Conservation (phyloP, 441 rosid species). For the Cnidoscolus chayamansa region DNA sequence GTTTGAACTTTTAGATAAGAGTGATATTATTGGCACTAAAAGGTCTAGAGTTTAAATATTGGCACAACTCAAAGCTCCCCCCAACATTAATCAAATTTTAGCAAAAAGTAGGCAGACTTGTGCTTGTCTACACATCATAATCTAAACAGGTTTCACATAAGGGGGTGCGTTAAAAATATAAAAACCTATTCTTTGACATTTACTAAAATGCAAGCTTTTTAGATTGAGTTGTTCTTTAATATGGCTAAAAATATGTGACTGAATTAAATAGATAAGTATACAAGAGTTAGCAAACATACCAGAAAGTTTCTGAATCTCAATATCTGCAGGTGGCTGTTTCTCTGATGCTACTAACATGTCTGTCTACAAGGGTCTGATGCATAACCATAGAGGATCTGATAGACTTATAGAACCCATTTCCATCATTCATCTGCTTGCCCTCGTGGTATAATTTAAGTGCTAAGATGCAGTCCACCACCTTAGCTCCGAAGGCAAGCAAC, state of each 20-base stretch:
- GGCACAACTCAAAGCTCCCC: too few species aligned
- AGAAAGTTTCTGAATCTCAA: conserved; percentile 41
- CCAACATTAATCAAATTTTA: too few species aligned
- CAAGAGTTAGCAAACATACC: conserved; percentile 33
- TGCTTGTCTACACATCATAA: too few species aligned
- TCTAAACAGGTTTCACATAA: too few species aligned
- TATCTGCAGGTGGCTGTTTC: conserved; percentile 23
- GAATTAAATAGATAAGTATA: not conserved
- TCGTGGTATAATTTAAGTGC: conserved; percentile 73
- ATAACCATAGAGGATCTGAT: conserved; percentile 54
- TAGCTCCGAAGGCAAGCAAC: conserved; percentile 33
- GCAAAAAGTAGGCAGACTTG: too few species aligned
- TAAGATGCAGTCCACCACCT: conserved; percentile 81
- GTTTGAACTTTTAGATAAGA: too few species aligned
- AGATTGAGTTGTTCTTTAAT: too few species aligned
- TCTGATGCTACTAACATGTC: conserved; percentile 46
- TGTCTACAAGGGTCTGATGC: conserved; percentile 57
- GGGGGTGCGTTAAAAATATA: too few species aligned
- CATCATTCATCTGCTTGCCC: conserved; percentile 48
- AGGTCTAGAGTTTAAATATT: too few species aligned
- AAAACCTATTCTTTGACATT: too few species aligned
- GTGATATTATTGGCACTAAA: too few species aligned
- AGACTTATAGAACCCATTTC: conserved; percentile 57
- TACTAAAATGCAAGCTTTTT: too few species aligned
- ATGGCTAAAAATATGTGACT: not conserved